Evolutionary conservation across 2,329 filamentous ascomycete genomes (phyloP), one percentile per base, ranked within the genome.

Genomic region (Lasiodiplodia hormozganensis): DNA sequence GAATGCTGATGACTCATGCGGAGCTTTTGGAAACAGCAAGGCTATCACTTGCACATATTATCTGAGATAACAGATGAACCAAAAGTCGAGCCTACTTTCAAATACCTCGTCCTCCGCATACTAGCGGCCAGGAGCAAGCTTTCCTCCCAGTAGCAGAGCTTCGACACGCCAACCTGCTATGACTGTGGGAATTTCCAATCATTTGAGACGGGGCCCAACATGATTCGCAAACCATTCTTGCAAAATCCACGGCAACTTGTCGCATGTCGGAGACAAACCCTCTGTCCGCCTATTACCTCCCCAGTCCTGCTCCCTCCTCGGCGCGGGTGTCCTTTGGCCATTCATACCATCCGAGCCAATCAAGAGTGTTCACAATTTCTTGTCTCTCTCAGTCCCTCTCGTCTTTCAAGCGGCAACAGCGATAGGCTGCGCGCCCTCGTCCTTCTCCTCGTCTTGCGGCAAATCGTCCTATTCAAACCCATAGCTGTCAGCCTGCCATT

Each of bases 381-480:
- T 21, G 6, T 18, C 12, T 28, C 51, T 14, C 18, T 51, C 3
- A 10, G 11, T 16, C 6, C 12, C 6, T 0, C 43, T 7, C 11
- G 23, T 31, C 28, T 21, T 56, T 56, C 28, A 83, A 54, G 79
- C 80, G 67, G 80, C 76, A 56, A 82, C 78, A 68, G 80, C 74
- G 69, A 82, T 77, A 36, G 76, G 72, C 47, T 72, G 69, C 54
- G 74, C 72, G 14, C 70, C 69, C 43, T 74, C 68, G 1, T 49
- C 71, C 52, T 68, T 72, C 14, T 53, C 38, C 14, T 81, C 79
- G 73, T 85, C 85, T 3, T 81, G 79, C 84, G 4, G 84, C 65
- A 88, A 75, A 76, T 86, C 84, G 69, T 85, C 82, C 82, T 87
- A 72, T 23, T 47, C 6, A 3, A 43, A 40, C 18, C 4, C 36